Evolutionary conservation across 306 rosid genomes (phyloP), one percentile per base, ranked within the genome.

Genomic region (Calophaca sinica): DNA sequence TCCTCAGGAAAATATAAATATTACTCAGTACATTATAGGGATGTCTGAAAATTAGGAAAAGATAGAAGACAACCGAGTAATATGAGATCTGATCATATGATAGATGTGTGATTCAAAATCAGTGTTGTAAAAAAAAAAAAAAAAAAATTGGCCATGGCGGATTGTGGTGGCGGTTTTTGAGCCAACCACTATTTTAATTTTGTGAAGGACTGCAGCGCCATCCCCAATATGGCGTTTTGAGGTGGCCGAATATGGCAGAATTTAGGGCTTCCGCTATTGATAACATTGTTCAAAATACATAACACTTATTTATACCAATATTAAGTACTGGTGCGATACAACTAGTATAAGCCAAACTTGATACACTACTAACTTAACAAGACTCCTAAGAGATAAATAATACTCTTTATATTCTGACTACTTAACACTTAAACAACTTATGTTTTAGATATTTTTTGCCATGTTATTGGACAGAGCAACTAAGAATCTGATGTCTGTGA

Each of bases 1-100:
- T 58, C 38, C 55, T 28, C 13, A 32, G 46, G 53, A 48, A 46
- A 79, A 46, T 65, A 65, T 33, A 53, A 26, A 29, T 39, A 36
- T 68, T 55, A 26, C 35, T 54, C 20, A 2, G 65, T 53, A 66
- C 60, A 36, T 61, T 36, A 26, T 36, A 35, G 32, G 41, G 53
- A 20, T 32, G 20, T 35, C 10, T 32, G 55, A 36, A 69, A 60
- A 5, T 57, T 44, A 55, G 62, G 70, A 58, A 68, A 46, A 68
- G 20, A 60, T 7, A 51, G 35, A 32, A 50, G 28, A 62, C 53
- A 26, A 10, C 15, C 7, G 44, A 68, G 38, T 68, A 66, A 73
- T 51, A 13, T 66, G 70, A 63, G 58, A 51, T 68, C 60, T 59
- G 14, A 74, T 64, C 64, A 5, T 65, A 72, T 42, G 51, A 61